These are phyloP conservation scores for Pseudonitzschia multistriata DNA, from an alignment of 108 stramenopile species.

Conservation along the genomic window DNA sequence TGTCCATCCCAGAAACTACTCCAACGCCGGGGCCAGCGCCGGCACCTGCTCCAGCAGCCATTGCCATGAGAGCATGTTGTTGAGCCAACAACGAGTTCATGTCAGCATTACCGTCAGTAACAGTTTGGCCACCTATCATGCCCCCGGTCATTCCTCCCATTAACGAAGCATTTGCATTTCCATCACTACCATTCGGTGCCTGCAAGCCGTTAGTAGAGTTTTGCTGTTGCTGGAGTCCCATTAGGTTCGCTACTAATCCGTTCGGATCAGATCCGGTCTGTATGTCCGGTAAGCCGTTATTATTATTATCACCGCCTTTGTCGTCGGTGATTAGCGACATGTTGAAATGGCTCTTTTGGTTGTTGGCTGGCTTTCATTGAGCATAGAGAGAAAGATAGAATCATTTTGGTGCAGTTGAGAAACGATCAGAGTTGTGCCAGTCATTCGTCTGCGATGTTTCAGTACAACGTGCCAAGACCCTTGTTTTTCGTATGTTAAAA, in stretches of 20 bases:
- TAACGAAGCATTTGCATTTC: not conserved
- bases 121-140: conserved; percentile 15
- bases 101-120: conserved; percentile 8
- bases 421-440: not conserved
- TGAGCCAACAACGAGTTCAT: conserved; percentile 28
- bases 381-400: not conserved
- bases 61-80: conserved; percentile 35
- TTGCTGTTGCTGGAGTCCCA: conserved; percentile 14
- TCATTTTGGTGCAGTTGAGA: too few species aligned
- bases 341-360: not conserved
- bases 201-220: conserved; percentile 1
- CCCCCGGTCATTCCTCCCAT: conserved; percentile 8
- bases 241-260: conserved; percentile 4
- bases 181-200: not conserved
- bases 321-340: conserved; percentile 15
- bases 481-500: not conserved
- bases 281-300: conserved; percentile 1
- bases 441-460: not conserved
- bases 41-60: conserved; percentile 22
- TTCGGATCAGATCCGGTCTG: conserved; percentile 10
- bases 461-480: not conserved
- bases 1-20: conserved; percentile 18
- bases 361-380: not conserved
- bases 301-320: not conserved
- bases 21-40: conserved; percentile 7